Evolutionary conservation across 495 filamentous ascomycete species (phyloP).

Genomic region (Aspergillus haitiensis): DNA sequence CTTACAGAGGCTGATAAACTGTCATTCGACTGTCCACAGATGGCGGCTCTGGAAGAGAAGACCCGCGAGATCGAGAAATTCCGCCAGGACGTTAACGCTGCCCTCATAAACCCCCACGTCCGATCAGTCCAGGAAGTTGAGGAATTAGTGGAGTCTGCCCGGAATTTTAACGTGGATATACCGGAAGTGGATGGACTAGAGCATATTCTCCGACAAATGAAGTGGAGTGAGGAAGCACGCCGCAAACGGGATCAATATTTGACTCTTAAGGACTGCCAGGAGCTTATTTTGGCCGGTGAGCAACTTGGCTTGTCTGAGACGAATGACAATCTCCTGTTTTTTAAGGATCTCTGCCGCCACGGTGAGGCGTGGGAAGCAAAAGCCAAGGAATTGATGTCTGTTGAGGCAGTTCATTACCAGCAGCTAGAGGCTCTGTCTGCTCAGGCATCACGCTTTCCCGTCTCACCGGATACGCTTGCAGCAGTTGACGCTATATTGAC

Average conservation of each 20-base stretch:
- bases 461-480: slow-evolving; percentile 75
- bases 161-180: slow-evolving; percentile 89
- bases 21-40: slow-evolving; percentile 93
- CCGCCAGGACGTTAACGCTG: slow-evolving; percentile 70
- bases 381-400: slow-evolving; percentile 88
- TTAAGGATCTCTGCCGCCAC: slow-evolving; percentile 69
- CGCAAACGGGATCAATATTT: slow-evolving; percentile 60
- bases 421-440: slow-evolving; percentile 88
- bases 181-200: slow-evolving; percentile 87
- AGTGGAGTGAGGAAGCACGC: slow-evolving; percentile 80
- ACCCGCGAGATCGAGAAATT: slow-evolving; percentile 84
- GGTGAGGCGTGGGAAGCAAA: slow-evolving; percentile 92
- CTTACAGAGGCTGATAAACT: slow-evolving; percentile 82
- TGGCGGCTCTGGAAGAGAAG: slow-evolving; percentile 80
- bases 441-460: slow-evolving; percentile 74
- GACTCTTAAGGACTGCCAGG: slow-evolving; percentile 72
- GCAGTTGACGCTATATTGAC: slow-evolving; percentile 89
- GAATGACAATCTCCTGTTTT: slow-evolving; percentile 73
- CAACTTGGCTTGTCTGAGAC: slow-evolving; percentile 73
- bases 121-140: slow-evolving; percentile 74
- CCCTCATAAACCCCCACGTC: slow-evolving; percentile 60
- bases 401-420: slow-evolving; percentile 85
- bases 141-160: slow-evolving; percentile 83
- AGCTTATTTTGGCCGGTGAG: slow-evolving; percentile 72
- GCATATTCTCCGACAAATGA: slow-evolving; percentile 76